These are phyloP conservation scores for Macrolepiota fuliginosa DNA, from an alignment of 768 basidiomycete genomes.

Conservation along the genomic window DNA sequence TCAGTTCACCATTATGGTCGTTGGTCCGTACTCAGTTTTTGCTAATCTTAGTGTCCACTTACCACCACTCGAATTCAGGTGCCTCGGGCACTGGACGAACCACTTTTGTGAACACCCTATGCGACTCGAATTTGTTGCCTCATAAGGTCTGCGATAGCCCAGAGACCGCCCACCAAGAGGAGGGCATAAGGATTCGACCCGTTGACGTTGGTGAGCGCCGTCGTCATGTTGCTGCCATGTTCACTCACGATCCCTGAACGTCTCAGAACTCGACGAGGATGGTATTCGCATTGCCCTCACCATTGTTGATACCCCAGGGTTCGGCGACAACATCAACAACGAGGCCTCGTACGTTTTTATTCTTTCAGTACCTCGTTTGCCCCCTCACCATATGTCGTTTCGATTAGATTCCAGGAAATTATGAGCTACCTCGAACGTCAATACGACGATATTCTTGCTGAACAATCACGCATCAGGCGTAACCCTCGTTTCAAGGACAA, in stretches of 20 bases:
- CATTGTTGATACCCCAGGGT: conserved; percentile 90
- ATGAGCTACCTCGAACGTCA: conserved; percentile 85
- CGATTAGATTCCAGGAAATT: conserved; percentile 80
- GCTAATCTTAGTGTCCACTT: conserved; percentile 2
- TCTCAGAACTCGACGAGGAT: conserved; percentile 84
- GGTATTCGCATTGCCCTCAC: conserved; percentile 87
- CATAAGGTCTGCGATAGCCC: conserved; percentile 68
- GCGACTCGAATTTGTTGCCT: conserved; percentile 71
- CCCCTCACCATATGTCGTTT: neutral
- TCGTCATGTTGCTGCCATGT: neutral
- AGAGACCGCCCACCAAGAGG: conserved; percentile 74
- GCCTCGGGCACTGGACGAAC: conserved; percentile 86
- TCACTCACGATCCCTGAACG: neutral
- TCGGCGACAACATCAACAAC: conserved; percentile 90
- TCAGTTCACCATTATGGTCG: conserved; percentile 87
- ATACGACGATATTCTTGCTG: conserved; percentile 88
- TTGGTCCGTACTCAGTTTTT: conserved; percentile 53
- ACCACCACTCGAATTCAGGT: conserved; percentile 41
- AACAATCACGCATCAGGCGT: conserved; percentile 89
- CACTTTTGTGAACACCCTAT: conserved; percentile 91
- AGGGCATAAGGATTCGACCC: conserved; percentile 76
- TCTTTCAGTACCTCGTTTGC: neutral
- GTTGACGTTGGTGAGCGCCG: conserved; percentile 66
- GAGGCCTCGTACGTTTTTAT: conserved; percentile 65
- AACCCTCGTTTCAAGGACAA: conserved; percentile 91